phyloP scores from a whole-genome alignment of 768 basidiomycete species.

The Serendipita sp. region DNA sequence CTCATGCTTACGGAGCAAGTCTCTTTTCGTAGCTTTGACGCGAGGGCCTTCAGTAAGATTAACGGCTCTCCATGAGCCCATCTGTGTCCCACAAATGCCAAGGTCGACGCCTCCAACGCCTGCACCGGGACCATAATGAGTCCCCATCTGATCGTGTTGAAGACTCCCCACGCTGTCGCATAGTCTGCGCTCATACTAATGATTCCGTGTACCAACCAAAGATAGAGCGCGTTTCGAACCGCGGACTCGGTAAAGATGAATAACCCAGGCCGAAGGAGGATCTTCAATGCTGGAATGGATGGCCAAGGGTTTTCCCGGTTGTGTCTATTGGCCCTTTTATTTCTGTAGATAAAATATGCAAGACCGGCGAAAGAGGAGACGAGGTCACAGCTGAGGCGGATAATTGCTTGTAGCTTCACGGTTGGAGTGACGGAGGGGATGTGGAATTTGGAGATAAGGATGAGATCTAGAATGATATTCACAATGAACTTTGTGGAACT shows the following conservation, averaged over 20 bases:
- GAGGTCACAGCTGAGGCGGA: slow-evolving; percentile 11
- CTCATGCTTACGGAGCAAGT: slow-evolving; percentile 4
- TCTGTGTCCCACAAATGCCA: slow-evolving; percentile 11
- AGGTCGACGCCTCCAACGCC: slow-evolving; percentile 11
- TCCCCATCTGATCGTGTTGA: slow-evolving; percentile 14
- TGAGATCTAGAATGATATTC: slow-evolving; percentile 13
- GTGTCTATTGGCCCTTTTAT: not conserved
- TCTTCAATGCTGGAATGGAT: not conserved
- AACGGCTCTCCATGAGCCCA: slow-evolving; percentile 7
- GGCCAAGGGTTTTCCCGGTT: not conserved
- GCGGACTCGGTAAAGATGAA: slow-evolving; percentile 11
- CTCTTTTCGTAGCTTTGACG: not conserved
- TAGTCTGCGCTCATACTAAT: slow-evolving; percentile 9
- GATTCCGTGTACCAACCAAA: slow-evolving; percentile 11
- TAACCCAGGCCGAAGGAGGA: slow-evolving; percentile 6
- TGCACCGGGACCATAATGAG: slow-evolving; percentile 13
- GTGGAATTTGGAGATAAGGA: slow-evolving; percentile 12
- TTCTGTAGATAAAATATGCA: slow-evolving; percentile 9
- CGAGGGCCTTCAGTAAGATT: not conserved
- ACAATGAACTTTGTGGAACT: not conserved
- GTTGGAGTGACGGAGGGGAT: slow-evolving; percentile 6
- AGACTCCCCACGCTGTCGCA: slow-evolving; percentile 13
- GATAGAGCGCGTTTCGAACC: slow-evolving; percentile 11
- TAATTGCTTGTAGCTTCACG: slow-evolving; percentile 11
- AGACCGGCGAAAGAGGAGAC: slow-evolving; percentile 9